These are phyloP conservation scores for Plenodomus tracheiphilus DNA, from an alignment of 2,329 filamentous ascomycete species.

Conservation along the genomic window DNA sequence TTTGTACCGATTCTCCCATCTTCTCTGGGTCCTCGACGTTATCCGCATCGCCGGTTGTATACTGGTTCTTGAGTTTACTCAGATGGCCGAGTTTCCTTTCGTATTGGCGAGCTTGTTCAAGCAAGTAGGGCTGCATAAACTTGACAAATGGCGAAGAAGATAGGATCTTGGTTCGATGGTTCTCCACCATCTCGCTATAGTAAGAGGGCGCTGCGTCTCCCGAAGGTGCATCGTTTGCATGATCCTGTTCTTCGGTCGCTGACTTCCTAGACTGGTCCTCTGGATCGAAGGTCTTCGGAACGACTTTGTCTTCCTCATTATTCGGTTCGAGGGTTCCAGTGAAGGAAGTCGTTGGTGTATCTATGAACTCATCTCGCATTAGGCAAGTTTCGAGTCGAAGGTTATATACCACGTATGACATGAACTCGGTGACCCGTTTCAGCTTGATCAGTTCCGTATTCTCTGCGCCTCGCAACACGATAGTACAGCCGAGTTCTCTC, in stretches of 20 bases:
- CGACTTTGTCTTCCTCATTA: conserved; percentile 1
- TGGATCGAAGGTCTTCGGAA: not conserved
- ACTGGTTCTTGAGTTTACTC: conserved; percentile 78
- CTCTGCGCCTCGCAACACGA: conserved; percentile 82
- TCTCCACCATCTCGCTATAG: conserved; percentile 92
- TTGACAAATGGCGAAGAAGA: conserved; percentile 96
- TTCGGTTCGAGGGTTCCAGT: conserved; percentile 37
- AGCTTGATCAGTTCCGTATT: conserved; percentile 72
- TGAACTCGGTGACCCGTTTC: conserved; percentile 95
- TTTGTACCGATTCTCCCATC: conserved; percentile 55
- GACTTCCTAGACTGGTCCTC: not conserved
- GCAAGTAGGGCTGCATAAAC: conserved; percentile 88
- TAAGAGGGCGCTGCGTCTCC: conserved; percentile 86
- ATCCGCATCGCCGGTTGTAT: conserved; percentile 44
- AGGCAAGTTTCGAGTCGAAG: conserved; percentile 93
- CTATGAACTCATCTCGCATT: conserved; percentile 88
- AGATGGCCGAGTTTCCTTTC: conserved; percentile 82
- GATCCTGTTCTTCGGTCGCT: conserved; percentile 36
- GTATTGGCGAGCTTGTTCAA: conserved; percentile 90
- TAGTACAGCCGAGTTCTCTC: conserved; percentile 90
- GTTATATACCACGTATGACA: conserved; percentile 99
- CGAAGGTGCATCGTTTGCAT: conserved; percentile 53
- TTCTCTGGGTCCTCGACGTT: conserved; percentile 8
- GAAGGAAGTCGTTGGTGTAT: conserved; percentile 68
- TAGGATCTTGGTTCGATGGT: conserved; percentile 88